Base-by-base conservation (phyloP, 2,329 filamentous ascomycete species). In the Trichoderma sp. region DNA sequence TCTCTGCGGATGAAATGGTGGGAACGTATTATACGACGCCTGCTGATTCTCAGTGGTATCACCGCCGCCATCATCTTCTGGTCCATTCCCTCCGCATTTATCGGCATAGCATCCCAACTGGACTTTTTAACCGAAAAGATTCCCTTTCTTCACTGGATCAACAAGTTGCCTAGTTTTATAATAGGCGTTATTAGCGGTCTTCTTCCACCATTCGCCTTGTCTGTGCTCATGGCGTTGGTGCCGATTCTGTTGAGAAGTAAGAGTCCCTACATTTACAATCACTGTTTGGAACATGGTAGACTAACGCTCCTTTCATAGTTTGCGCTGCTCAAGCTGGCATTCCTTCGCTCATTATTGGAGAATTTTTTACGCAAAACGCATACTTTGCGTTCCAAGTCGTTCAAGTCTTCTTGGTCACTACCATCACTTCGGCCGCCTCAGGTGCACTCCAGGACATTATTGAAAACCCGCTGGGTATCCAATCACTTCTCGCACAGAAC, bases 301-400 rank as follows among this genome's bases (percentile, higher is more conserved):
- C 34, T 67, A 18, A 43, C 15, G 4, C 12, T 18, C 26, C 1
- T 9, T 61, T 53, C 6, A 15, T 15, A 91, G 88, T 93, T 63
- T 92, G 93, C 79, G 95, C 94, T 71, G 93, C 90, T 76, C 81
- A 92, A 61, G 88, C 92, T 58, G 96, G 96, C 70, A 93, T 93
- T 73, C 93, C 94, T 1, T 96, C 93, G 1, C 81, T 89, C 7
- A 91, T 94, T 1, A 88, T 92, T 12, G 90, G 97, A 18, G 96
- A 99, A 81, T 85, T 98, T 9, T 94, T 94, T 72, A 94, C 93
- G 0, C 94, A 98, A 79, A 96, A 95, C 78, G 92, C 90, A 76
- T 98, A 97, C 85, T 99, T 97, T 78, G 89, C 88, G 60, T 97
- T 97, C 83, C 93, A 96, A 80, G 90, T 98, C 57, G 86, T 98